A percentile compares a stretch with the other conserved stretches of the same genome.
These are phyloP conservation scores for Hamiltosporidium magnivora DNA, from an alignment of 371 early-diverging fungal species.

Conservation along the genomic window DNA sequence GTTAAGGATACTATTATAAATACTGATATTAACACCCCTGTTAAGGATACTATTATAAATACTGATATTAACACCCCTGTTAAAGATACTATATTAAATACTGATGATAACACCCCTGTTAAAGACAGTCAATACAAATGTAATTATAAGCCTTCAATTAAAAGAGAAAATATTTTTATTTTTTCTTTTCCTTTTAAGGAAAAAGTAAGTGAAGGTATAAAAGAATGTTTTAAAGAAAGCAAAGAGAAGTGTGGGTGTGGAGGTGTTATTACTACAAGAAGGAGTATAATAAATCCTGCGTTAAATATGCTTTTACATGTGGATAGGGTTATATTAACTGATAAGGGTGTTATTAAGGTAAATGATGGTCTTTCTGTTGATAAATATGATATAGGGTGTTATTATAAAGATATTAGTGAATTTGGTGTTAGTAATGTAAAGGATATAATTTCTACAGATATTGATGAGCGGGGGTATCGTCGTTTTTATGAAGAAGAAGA, in stretches of 20 bases:
- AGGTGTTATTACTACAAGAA: slow-evolving; percentile 1
- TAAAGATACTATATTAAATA: background rate
- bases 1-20: too few relatives aligned
- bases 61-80: background rate
- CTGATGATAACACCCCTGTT: slow-evolving; percentile 7
- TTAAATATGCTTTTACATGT: slow-evolving; percentile 5
- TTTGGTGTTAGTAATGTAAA: too few relatives aligned
- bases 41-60: too few relatives aligned
- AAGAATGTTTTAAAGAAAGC: slow-evolving; percentile 10
- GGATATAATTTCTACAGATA: too few relatives aligned
- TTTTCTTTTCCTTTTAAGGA: slow-evolving; percentile 6
- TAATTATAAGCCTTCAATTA: background rate
- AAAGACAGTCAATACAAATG: slow-evolving; percentile 7
- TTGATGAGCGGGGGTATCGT: too few relatives aligned
- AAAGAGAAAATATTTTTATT: slow-evolving; percentile 3
- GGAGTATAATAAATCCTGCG: slow-evolving; percentile 3
- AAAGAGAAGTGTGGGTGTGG: slow-evolving; percentile 21
- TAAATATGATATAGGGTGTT: too few relatives aligned
- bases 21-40: too few relatives aligned
- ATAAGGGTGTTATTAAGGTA: too few relatives aligned
- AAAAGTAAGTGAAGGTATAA: slow-evolving; percentile 8
- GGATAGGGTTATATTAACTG: too few relatives aligned
- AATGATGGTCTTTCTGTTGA: too few relatives aligned
- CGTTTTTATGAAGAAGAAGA: too few relatives aligned
- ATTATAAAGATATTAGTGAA: too few relatives aligned